A percentile compares a stretch with the other conserved stretches of the same genome.
These are phyloP conservation scores for Penicillium paneum DNA, from an alignment of 2,329 filamentous ascomycete species.

Conservation along the genomic window DNA sequence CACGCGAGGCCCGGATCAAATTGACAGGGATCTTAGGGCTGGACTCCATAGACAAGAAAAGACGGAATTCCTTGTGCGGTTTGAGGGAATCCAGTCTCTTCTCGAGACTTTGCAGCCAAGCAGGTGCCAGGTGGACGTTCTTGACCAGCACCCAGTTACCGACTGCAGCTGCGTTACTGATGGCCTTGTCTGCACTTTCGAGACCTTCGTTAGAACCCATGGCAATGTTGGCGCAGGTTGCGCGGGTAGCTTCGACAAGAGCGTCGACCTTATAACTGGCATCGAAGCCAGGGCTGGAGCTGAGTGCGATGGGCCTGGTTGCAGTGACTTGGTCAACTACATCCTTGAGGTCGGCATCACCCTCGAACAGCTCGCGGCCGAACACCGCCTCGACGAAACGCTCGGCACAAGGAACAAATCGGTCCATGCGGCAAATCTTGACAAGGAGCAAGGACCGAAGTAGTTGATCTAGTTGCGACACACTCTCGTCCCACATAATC, in stretches of 20 bases:
- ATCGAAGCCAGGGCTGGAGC: slow-evolving; percentile 94
- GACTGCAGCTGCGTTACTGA: slow-evolving; percentile 83
- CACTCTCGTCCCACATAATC: slow-evolving; percentile 64
- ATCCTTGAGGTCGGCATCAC: slow-evolving; percentile 77
- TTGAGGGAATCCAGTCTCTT: slow-evolving; percentile 96
- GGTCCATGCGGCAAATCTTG: slow-evolving; percentile 92
- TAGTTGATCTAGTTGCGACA: slow-evolving; percentile 67
- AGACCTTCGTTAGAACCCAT: slow-evolving; percentile 98
- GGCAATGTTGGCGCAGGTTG: slow-evolving; percentile 91
- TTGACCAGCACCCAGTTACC: slow-evolving; percentile 98
- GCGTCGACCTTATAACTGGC: slow-evolving; percentile 98
- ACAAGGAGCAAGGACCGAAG: slow-evolving; percentile 82
- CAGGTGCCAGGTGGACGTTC: slow-evolving; percentile 94
- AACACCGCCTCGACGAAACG: slow-evolving; percentile 86
- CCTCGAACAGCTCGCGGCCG: slow-evolving; percentile 75
- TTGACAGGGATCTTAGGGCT: slow-evolving; percentile 97
- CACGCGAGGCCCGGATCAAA: slow-evolving; percentile 83
- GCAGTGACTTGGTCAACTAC: slow-evolving; percentile 82
- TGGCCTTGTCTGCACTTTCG: slow-evolving; percentile 89
- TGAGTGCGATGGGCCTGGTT: slow-evolving; percentile 81
- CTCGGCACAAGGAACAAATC: slow-evolving; percentile 89
- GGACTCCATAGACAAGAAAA: slow-evolving; percentile 98
- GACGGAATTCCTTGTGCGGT: slow-evolving; percentile 84
- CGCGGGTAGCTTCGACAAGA: slow-evolving; percentile 77
- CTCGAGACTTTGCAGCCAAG: slow-evolving; percentile 95